phyloP scores from a whole-genome alignment of 2,329 filamentous ascomycete species.

The Verticillium zaregamsianum region DNA sequence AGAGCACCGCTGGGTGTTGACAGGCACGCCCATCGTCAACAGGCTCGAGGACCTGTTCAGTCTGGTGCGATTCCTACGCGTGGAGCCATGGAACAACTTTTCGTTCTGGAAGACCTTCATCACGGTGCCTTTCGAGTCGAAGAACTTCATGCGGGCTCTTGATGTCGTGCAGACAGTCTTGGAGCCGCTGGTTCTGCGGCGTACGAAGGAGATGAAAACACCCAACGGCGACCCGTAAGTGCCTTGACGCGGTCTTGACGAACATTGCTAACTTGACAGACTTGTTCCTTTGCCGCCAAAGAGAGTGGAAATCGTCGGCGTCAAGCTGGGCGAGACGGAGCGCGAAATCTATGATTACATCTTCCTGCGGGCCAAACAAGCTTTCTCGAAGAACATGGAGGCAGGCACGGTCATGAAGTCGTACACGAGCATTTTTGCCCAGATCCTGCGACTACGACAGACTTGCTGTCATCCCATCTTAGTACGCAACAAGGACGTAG shows the following conservation, averaged over 20 bases:
- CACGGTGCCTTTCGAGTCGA: constrained; percentile 92
- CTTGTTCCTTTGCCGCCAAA: constrained; percentile 80
- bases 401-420: constrained; percentile 92
- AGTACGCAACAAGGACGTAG: constrained; percentile 77
- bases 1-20: constrained; percentile 86
- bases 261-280: constrained; percentile 12
- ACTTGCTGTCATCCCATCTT: constrained; percentile 91
- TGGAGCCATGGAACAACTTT: constrained; percentile 98
- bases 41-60: constrained; percentile 92
- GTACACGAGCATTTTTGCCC: constrained; percentile 95
- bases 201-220: constrained; percentile 98
- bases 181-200: constrained; percentile 88
- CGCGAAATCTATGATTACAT: constrained; percentile 92
- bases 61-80: constrained; percentile 83
- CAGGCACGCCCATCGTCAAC: constrained; percentile 95
- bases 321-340: constrained; percentile 81
- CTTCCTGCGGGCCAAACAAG: constrained; percentile 73
- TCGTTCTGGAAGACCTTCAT: constrained; percentile 99
- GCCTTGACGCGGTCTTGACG: background rate
- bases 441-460: constrained; percentile 88
- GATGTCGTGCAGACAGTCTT: constrained; percentile 97
- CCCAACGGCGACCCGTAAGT: constrained; percentile 62
- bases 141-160: constrained; percentile 86
- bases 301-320: constrained; percentile 77
- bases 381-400: constrained; percentile 82